These are phyloP conservation scores for Phytopythium montanum DNA, from an alignment of 352 stramenopile genomes.

Conservation along the genomic window DNA sequence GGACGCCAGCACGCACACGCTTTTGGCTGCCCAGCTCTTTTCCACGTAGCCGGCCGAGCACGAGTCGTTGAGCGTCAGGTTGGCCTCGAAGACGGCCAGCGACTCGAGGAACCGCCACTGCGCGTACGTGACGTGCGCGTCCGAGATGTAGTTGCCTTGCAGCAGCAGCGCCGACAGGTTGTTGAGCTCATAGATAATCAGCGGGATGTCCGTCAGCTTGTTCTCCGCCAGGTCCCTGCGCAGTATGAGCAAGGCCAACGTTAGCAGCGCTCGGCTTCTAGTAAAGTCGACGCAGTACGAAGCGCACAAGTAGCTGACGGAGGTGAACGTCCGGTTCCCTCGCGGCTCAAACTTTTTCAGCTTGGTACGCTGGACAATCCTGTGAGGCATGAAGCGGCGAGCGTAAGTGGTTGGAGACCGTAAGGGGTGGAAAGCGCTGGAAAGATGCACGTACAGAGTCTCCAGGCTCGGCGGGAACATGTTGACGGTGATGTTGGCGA, in stretches of 20 bases:
- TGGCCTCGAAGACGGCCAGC: conserved; percentile 42
- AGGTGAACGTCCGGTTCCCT: conserved; percentile 34
- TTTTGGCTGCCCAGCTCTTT: conserved; percentile 46
- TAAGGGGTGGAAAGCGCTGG: not conserved
- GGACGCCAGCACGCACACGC: conserved; percentile 40
- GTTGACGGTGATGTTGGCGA: conserved; percentile 61
- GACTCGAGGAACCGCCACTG: conserved; percentile 56
- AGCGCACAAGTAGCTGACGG: conserved; percentile 55
- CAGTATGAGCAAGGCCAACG: not conserved
- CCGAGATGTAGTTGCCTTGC: conserved; percentile 43
- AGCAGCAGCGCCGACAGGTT: conserved; percentile 51
- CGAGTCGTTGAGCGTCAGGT: conserved; percentile 29
- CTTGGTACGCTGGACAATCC: conserved; percentile 56
- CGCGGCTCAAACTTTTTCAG: conserved; percentile 61
- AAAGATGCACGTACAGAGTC: conserved; percentile 41
- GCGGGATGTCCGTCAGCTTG: conserved; percentile 51
- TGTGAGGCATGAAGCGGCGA: conserved; percentile 8
- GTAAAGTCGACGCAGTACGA: not conserved
- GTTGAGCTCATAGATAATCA: conserved; percentile 63
- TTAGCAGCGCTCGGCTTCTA: not conserved
- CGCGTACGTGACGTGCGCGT: conserved; percentile 45
- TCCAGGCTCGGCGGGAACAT: conserved; percentile 58
- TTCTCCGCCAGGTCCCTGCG: conserved; percentile 67
- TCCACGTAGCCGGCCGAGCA: conserved; percentile 45
- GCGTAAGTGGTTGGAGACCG: not conserved